These are phyloP conservation scores for Cystobasidium onofrii DNA, from an alignment of 768 basidiomycete species.

Conservation along the genomic window DNA sequence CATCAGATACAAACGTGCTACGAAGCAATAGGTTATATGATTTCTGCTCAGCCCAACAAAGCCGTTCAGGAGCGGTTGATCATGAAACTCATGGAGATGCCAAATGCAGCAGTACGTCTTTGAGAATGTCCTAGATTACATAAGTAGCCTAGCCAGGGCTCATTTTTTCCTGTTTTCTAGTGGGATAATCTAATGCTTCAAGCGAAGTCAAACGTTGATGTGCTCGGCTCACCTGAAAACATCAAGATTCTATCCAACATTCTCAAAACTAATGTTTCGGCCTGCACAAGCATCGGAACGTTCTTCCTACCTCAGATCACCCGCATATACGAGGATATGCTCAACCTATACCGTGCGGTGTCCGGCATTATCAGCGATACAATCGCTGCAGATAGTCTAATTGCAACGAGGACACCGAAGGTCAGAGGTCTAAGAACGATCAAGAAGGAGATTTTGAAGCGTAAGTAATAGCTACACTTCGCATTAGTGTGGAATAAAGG, in stretches of 20 bases:
- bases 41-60: conserved; percentile 96
- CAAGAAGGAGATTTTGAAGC: conserved; percentile 93
- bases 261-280: conserved; percentile 95
- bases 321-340: conserved; percentile 92
- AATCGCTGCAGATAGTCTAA: conserved; percentile 72
- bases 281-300: conserved; percentile 90
- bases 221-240: conserved; percentile 79
- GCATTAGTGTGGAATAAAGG: neutral
- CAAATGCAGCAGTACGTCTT: conserved; percentile 77
- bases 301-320: conserved; percentile 97
- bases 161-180: conserved; percentile 48
- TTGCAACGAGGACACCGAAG: conserved; percentile 95
- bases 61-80: conserved; percentile 92
- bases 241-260: conserved; percentile 95
- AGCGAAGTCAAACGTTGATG: conserved; percentile 83
- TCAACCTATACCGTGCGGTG: conserved; percentile 93
- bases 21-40: conserved; percentile 98
- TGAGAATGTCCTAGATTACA: no score
- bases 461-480: neutral
- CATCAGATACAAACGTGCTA: conserved; percentile 91
- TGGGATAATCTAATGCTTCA: conserved; percentile 98
- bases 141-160: no score
- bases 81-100: conserved; percentile 88
- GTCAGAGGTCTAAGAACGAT: conserved; percentile 87
- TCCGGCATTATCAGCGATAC: conserved; percentile 92